Evolutionary conservation across 495 filamentous ascomycete genomes (phyloP), one percentile per base, ranked within the genome.

Genomic region (Tuber melanosporum): DNA sequence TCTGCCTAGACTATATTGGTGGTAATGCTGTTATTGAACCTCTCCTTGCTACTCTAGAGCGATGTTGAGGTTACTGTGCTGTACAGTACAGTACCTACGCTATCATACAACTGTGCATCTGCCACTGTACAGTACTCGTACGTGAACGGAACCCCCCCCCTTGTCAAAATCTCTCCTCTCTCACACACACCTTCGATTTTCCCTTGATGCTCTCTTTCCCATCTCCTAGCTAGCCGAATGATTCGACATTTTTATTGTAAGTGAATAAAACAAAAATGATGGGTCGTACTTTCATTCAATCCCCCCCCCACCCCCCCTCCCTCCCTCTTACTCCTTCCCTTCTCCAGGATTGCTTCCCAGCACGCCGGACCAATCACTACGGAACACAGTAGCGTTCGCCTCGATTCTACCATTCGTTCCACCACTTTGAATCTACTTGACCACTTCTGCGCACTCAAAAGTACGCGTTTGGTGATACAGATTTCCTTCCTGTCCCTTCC

Each of bases 391-490:
- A 71, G 76, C 66, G 75, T 69, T 52, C 71, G 75, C 77, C 77
- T 73, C 77, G 77, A 79, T 78, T 73, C 73, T 78, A 52, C 26
- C 4, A 66, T 66, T 66, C 57, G 26, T 66, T 66, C 57, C 57
- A 66, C 57, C 57, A 66, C 57, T 66, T 14, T 66, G 57, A 66
- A 66, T 19, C 26, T 17, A 32, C 73, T 79, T 79, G 77, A 78
- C n/a, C 42, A 46, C 42, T 47, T 78, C 75, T 78, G 66, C 71
- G 57, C 77, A 77, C 76, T 66, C 76, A 79, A 72, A 52, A 74
- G 77, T 72, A 79, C 66, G 77, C 71, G 77, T 79, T 77, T 79
- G 72, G 77, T 79, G 75, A 78, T 79, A 69, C 70, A 78, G 32
- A 66, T 36, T 66, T 19, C 17, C 57, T 36, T 66, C 26, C 26